Evolutionary conservation across 371 early-diverging fungal genomes (phyloP), one percentile per base, ranked within the genome.

Genomic region (Thermomucor indicae-seudaticae): DNA sequence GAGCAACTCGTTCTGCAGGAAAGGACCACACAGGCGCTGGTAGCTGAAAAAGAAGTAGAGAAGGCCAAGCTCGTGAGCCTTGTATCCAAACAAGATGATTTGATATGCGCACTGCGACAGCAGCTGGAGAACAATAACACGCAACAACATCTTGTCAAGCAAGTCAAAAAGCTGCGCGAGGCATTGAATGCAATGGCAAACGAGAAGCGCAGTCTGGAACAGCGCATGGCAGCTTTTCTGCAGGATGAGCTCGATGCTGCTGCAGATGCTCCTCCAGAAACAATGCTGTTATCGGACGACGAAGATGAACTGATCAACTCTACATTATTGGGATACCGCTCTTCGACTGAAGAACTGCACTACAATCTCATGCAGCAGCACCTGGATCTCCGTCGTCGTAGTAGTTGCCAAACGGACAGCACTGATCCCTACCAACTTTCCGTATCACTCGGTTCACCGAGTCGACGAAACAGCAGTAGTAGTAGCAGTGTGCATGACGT

Each of bases 21-120:
- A 7, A 56, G 47, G 32, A 37, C 47, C 7, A 47, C 49, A 6
- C 56, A 61, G 29, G 19, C 17, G 3, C 40, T 47, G 11, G 30
- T 61, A 6, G 23, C 47, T 42, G 46, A 61, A 42, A 54, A 51
- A 16, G 60, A 64, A 29, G 11, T 47, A 19, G 47, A 55, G 4
- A 27, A 11, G 12, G 19, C 54, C 4, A 31, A 58, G 40, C 62
- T 67, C 31, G 25, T 12, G 5, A 46, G 61, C 3, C 23, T 72
- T 4, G 30, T 72, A 2, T 1, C 39, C 3, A 29, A 61, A 12
- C 72, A 72, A 54, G 72, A 68, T 32, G 53, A 39, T 10, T 47
- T 72, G 2, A 60, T 72, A 8, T 30, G 53, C 12, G 39, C 42
- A 2, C 28, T 70, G 14, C 40, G 54, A 32, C 38, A 56, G 32